Base-by-base conservation (phyloP, 208 protist species). In the Acanthamoeba castellanii region DNA sequence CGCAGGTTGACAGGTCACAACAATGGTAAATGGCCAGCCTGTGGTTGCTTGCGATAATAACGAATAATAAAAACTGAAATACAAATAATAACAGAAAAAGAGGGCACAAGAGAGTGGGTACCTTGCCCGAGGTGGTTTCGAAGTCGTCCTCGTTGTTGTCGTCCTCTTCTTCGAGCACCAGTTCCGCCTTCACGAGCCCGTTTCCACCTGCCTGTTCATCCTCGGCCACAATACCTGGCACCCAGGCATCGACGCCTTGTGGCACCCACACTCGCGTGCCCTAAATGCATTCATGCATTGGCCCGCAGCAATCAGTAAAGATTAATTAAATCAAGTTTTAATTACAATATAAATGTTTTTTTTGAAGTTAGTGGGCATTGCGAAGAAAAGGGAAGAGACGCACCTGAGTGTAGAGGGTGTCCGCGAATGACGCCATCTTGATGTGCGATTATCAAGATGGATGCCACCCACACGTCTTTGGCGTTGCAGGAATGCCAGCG, bases 251-350 rank as follows among this genome's bases (percentile, higher is more conserved):
- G 18, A 64, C 78, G n/a, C 78, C 78, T 59, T 87, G 78, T 1
- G 78, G 78, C 20, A 87, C 78, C 78, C 78, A 87, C 52, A 87
- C 78, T 7, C 78, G 78, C 50, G 78, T 64, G 22, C 78, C 78
- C 78, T 87, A 42, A 42, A 42, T 42, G 37, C n/a, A n/a, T n/a
- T n/a, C n/a, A n/a, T 42, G 3, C 37, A 42, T 42, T 42, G 37
- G 37, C 37, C 37, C 37, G 3, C 37, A n/a, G 45, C 32, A 4
- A 52, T 18, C 37, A 7, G 8, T 14, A 14, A 14, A 57, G 50
- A 57, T 20, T 18, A 20, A 20, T 34, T 9, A n/a, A 70, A 20
- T 34, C 9, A 70, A 42, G 37, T 42, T 3, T 42, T 3, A 42
- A 42, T 42, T 57, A 57, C 5, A 55, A 55, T 55, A 55, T 16